Percentiles rank a stretch among this genome's conserved stretches.
Evolutionary conservation across 257 asterid genomes (phyloP).

Genomic region (Cordia subcordata): DNA sequence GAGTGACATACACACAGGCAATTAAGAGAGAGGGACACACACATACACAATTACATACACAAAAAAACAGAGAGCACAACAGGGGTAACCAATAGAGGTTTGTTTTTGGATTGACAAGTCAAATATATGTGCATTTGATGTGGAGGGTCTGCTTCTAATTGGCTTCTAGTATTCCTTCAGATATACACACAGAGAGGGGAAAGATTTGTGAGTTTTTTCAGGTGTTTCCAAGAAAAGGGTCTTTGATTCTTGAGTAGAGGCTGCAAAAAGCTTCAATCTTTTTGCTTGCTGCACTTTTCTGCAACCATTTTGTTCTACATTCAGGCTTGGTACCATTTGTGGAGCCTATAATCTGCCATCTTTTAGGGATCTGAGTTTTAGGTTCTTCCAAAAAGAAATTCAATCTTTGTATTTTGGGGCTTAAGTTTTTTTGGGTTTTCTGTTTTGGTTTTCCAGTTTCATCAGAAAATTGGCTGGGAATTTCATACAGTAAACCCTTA

Average conservation of each 20-base stretch:
- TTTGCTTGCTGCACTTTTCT: conserved; percentile 10
- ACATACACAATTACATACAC: conserved; percentile 13
- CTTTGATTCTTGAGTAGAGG: conserved; percentile 16
- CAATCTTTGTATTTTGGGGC: conserved; percentile 31
- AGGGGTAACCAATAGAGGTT: conserved; percentile 38
- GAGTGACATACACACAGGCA: too few relatives aligned
- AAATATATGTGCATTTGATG: conserved; percentile 71
- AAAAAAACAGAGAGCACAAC: conserved; percentile 22
- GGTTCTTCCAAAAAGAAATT: conserved; percentile 16
- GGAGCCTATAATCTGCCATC: conserved; percentile 18
- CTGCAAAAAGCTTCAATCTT: conserved; percentile 22
- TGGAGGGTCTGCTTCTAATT: conserved; percentile 50
- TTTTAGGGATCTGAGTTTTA: conserved; percentile 46
- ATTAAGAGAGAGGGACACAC: too few relatives aligned
- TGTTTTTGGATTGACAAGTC: conserved; percentile 50
- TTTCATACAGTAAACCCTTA: neutral
- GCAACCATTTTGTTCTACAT: conserved; percentile 10
- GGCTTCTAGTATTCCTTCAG: conserved; percentile 17
- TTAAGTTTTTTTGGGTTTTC: neutral
- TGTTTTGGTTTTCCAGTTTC: neutral
- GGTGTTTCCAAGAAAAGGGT: conserved; percentile 22
- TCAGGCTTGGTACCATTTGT: conserved; percentile 13
- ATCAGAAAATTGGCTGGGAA: neutral
- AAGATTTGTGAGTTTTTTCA: conserved; percentile 24
- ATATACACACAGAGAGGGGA: conserved; percentile 17